Conservation (phyloP, 192 early-diverging fungal genomes). For the Umbelopsis isabellina region DNA sequence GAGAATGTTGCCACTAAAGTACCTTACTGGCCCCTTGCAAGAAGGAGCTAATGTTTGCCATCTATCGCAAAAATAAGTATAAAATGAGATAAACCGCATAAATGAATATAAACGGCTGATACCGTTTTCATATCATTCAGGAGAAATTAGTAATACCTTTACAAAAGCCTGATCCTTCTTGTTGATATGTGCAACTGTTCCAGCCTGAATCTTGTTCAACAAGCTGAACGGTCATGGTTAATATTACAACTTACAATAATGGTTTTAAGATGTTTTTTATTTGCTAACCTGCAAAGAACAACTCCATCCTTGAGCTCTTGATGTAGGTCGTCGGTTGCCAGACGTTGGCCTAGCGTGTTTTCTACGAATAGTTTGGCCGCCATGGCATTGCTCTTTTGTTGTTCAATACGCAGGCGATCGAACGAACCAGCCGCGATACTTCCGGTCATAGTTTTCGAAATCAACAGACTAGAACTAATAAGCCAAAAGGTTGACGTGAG, state of each 20-base stretch:
- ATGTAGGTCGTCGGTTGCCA: constrained; percentile 63
- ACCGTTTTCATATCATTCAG: too few species aligned
- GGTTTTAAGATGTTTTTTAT: not conserved
- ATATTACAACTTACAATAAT: not conserved
- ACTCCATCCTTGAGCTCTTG: constrained; percentile 74
- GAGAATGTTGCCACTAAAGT: constrained; percentile 17
- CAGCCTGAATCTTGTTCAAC: constrained; percentile 16
- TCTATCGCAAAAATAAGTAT: constrained; percentile 45
- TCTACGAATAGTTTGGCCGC: constrained; percentile 23
- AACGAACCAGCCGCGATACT: constrained; percentile 20
- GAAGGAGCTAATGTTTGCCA: constrained; percentile 82
- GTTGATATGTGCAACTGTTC: constrained; percentile 12
- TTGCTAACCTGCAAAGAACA: constrained; percentile 70
- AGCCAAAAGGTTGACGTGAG: not conserved
- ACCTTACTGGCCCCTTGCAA: constrained; percentile 57
- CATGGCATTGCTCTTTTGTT: constrained; percentile 18
- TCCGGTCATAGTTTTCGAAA: constrained; percentile 7
- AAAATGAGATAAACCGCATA: not conserved
- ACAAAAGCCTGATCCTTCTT: constrained; percentile 14
- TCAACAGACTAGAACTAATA: not conserved
- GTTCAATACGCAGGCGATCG: constrained; percentile 24
- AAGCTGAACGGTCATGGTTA: not conserved
- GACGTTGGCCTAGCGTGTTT: constrained; percentile 6
- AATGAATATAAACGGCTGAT: not conserved
- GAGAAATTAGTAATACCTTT: not conserved